phyloP scores from a whole-genome alignment of 164 flowering plant genomes.

The Kingdonia uniflora region DNA sequence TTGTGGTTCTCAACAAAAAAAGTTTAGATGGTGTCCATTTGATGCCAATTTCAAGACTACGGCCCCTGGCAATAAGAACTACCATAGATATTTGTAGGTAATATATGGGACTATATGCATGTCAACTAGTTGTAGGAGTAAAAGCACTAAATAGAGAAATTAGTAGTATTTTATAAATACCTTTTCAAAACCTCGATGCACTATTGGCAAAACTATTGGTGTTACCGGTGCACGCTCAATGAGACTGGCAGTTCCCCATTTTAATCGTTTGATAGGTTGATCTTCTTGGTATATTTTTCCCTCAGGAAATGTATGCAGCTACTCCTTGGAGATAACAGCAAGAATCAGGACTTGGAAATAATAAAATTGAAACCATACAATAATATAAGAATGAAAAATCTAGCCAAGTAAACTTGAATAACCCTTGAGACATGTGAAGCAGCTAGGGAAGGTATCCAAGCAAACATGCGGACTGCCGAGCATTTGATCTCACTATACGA shows the following conservation, averaged over 20 bases:
- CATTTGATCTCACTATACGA: too few relatives aligned
- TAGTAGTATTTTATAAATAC: conserved; percentile 19
- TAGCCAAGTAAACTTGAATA: neutral
- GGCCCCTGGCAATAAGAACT: neutral
- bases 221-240: conserved; percentile 78
- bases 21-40: neutral
- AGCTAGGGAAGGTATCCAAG: too few relatives aligned
- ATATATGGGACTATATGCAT: neutral
- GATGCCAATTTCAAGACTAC: neutral
- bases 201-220: conserved; percentile 89
- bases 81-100: neutral
- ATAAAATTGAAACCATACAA: conserved; percentile 1
- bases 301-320: conserved; percentile 96
- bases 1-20: neutral
- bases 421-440: neutral
- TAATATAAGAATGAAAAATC: conserved; percentile 3
- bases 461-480: too few relatives aligned
- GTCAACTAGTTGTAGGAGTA: neutral
- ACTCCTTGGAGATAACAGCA: conserved; percentile 19
- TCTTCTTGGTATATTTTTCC: conserved; percentile 86
- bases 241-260: conserved; percentile 99
- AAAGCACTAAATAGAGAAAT: neutral
- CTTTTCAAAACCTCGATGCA: conserved; percentile 81
- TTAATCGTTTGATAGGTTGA: conserved; percentile 65
- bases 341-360: conserved; percentile 13